phyloP scores from a whole-genome alignment of 768 basidiomycete species.

The Naganishia vaughanmartiniae region DNA sequence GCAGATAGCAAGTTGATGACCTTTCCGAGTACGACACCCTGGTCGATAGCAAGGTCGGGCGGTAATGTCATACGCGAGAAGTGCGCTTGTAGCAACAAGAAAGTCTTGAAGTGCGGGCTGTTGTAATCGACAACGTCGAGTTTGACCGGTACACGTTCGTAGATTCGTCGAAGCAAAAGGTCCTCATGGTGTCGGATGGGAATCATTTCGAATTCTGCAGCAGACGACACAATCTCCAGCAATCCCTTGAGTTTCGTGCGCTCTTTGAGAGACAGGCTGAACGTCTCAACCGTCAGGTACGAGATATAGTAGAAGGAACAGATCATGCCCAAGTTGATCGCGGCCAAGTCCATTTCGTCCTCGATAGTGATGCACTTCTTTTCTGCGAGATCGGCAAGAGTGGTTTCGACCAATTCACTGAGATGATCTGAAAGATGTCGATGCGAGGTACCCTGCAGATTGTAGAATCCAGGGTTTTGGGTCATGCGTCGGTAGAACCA shows the following conservation, averaged over 20 bases:
- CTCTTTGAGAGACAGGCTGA: constrained; percentile 90
- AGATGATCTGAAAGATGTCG: constrained; percentile 93
- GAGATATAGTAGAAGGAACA: constrained; percentile 59
- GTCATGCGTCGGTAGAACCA: constrained; percentile 96
- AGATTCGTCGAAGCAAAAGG: constrained; percentile 74
- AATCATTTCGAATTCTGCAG: constrained; percentile 90
- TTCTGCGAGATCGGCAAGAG: constrained; percentile 81
- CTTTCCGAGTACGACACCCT: constrained; percentile 80
- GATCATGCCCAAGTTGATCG: constrained; percentile 97
- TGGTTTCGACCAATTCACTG: constrained; percentile 92
- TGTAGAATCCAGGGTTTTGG: constrained; percentile 70
- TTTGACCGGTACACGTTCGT: constrained; percentile 96
- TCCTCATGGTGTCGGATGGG: constrained; percentile 92
- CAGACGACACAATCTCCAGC: constrained; percentile 93
- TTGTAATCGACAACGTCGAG: constrained; percentile 75
- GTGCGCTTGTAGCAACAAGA: constrained; percentile 92
- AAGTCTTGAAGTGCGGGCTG: constrained; percentile 96
- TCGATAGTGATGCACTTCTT: constrained; percentile 92
- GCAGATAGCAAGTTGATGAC: constrained; percentile 86
- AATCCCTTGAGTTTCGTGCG: constrained; percentile 94
- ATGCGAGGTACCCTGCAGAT: constrained; percentile 79
- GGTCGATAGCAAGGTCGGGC: constrained; percentile 89
- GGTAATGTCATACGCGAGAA: constrained; percentile 90
- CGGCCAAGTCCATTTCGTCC: constrained; percentile 78
- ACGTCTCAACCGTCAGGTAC: constrained; percentile 97